Conservation (phyloP, 352 stramenopile species). For the Saprolegnia parasitica region DNA sequence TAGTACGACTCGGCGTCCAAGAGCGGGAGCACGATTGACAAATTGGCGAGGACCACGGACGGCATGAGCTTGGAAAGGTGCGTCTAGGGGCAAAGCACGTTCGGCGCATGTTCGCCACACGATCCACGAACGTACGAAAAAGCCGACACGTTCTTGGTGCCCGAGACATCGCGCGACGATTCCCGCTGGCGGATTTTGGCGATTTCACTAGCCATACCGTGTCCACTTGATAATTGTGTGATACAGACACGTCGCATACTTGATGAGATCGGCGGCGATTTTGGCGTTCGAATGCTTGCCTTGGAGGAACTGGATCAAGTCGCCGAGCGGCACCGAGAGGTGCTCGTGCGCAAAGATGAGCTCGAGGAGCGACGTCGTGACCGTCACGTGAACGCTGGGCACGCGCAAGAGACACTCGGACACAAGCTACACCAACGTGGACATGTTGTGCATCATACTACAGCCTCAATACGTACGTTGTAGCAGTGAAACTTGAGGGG, state of each 20-base stretch:
- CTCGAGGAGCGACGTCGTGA: conserved; percentile 49
- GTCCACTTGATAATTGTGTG: no score
- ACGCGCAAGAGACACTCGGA: conserved; percentile 53
- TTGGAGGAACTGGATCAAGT: conserved; percentile 23
- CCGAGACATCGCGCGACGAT: conserved; percentile 58
- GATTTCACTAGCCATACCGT: conserved; percentile 48
- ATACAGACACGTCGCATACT: not conserved
- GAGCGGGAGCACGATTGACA: conserved; percentile 69
- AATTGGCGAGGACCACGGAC: conserved; percentile 64
- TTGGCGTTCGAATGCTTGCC: conserved; percentile 35
- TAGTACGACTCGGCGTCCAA: conserved; percentile 75
- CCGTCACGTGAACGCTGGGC: conserved; percentile 60
- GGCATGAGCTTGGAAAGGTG: conserved; percentile 54
- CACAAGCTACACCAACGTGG: conserved; percentile 42
- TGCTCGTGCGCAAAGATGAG: conserved; percentile 29
- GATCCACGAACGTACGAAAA: conserved; percentile 40
- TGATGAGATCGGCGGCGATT: conserved; percentile 69
- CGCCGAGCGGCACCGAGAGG: conserved; percentile 11
- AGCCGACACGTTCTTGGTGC: conserved; percentile 75
- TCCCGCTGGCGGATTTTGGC: conserved; percentile 66
- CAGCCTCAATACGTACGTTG: no score
- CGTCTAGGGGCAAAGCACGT: not conserved
- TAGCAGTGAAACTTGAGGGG: conserved; percentile 60
- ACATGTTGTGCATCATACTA: not conserved
- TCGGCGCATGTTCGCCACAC: not conserved